Evolutionary conservation across 2,329 filamentous ascomycete species (phyloP).

Genomic region (Cytospora paraplurivora): DNA sequence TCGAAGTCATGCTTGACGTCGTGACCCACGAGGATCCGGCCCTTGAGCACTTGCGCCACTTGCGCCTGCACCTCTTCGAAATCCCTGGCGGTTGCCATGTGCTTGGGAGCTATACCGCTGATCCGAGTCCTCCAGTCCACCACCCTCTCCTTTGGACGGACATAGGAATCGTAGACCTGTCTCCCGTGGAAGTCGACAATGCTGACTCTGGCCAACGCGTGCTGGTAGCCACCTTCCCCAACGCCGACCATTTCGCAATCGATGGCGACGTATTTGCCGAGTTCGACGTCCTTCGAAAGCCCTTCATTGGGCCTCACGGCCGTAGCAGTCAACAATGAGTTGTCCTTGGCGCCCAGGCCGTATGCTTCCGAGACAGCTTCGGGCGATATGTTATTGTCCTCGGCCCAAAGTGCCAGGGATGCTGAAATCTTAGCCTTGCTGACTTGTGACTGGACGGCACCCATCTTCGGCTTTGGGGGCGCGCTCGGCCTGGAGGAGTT

Average conservation of each 20-base stretch:
- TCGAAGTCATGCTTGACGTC: slow-evolving; percentile 78
- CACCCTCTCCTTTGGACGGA: slow-evolving; percentile 74
- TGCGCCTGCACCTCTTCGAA: slow-evolving; percentile 78
- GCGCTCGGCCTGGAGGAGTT: slow-evolving; percentile 29
- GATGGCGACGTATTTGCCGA: slow-evolving; percentile 88
- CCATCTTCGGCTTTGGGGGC: slow-evolving; percentile 49
- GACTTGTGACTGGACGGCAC: slow-evolving; percentile 51
- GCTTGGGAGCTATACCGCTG: slow-evolving; percentile 75
- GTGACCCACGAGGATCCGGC: slow-evolving; percentile 78
- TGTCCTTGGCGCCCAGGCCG: slow-evolving; percentile 53
- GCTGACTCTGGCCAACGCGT: slow-evolving; percentile 82
- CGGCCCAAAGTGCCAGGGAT: slow-evolving; percentile 61
- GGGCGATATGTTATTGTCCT: slow-evolving; percentile 62
- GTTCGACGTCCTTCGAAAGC: slow-evolving; percentile 60
- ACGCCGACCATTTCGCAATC: slow-evolving; percentile 99
- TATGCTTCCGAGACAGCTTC: slow-evolving; percentile 65
- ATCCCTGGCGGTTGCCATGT: slow-evolving; percentile 68
- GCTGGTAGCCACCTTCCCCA: slow-evolving; percentile 68
- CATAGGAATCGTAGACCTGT: slow-evolving; percentile 93
- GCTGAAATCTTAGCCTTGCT: slow-evolving; percentile 49
- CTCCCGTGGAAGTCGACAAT: slow-evolving; percentile 92
- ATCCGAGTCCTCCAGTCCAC: slow-evolving; percentile 89
- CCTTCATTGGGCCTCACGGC: slow-evolving; percentile 65
- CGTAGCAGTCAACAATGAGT: slow-evolving; percentile 50
- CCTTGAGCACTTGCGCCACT: slow-evolving; percentile 68